Evolutionary conservation across 805 yeast genomes (phyloP), one percentile per base, ranked within the genome.

Genomic region (Naumovozyma castellii): DNA sequence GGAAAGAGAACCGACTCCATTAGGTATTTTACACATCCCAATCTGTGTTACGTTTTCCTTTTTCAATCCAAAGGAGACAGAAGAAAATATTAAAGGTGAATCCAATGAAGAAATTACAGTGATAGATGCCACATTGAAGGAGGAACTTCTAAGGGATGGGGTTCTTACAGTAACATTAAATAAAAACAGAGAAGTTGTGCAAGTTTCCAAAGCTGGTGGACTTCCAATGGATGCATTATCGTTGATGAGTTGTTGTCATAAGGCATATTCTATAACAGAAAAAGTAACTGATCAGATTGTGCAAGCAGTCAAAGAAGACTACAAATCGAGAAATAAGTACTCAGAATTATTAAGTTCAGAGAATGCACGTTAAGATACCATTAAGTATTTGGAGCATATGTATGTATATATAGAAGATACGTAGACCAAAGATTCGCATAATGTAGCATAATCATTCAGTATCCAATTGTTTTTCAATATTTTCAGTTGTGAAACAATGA

Each of bases 151-250:
- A 16, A 70, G 90, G 44, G 80, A 78, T 35, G 95, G 97, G 18
- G 73, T 76, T 2, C 68, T 90, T 62, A 84, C 94, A 1, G 76
- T 92, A 25, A 86, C 98, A 0, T 63, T 88, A 42, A 92, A 92
- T 59, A 85, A 83, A 50, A 90, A 90, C 56, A 74, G 90, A 48
- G 98, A 92, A 53, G 67, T 92, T 5, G 88, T 95, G 36, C 98
- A 92, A 57, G 70, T 92, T 20, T 72, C 82, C 33, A 92, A 90
- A 55, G 84, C 87, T 25, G 98, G 97, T 37, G 97, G 95, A 0
- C 65, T 84, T 35, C 84, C 88, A 5, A 75, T 90, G 47, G 88
- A 84, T 52, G 85, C 92, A 0, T 54, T 71, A 29, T 65, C 72
- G 18, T 63, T 90, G 37, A 66, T 85, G 68, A 76, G 78, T 18